Base-by-base conservation (phyloP, 1,284 basidiomycete species). In the Coniferiporia weirii region DNA sequence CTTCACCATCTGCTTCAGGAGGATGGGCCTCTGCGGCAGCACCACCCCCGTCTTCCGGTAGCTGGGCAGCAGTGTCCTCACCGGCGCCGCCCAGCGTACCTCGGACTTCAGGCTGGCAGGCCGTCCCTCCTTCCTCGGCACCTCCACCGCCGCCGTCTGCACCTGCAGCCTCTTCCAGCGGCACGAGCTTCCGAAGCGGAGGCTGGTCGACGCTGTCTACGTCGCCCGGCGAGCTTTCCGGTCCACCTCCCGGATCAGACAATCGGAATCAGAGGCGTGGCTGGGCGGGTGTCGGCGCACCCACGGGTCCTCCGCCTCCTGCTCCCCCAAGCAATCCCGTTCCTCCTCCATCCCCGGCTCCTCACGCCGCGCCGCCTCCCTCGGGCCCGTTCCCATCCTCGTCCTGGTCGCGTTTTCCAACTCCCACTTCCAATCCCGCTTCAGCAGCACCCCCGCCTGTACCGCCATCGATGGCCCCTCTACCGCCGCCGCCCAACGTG, bases 121-220 rank as follows among this genome's bases (percentile, higher is more conserved):
- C 63, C 35, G 34, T 54, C 13, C 48, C 40, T 38, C 63, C 63
- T 8, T 52, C 63, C 44, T 52, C 63, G 47, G 32, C 40, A 47
- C 60, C 43, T 15, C 48, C 61, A 43, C 36, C 64, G 46, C 53
- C 64, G 40, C 49, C 63, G 48, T 17, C 44, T 40, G 61, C 44
- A 13, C 49, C 63, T 44, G 19, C 64, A 17, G 52, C 64, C 44
- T 45, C 61, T 48, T 19, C 36, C 46, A 61, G 59, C n/a, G 60
- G 52, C 20, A 48, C 83, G 17, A 66, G 75, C 15, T 86, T 84
- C 69, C 75, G 79, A 43, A 72, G 76, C 12, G 83, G 76, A 51
- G 83, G 84, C 10, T 85, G 82, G 80, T 79, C 84, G 10, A 79
- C 80, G 40, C 70, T 85, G n/a, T 83, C 84, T 59, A 76, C 76